Evolutionary conservation across 768 basidiomycete species (phyloP).

Genomic region (Boletales sp.): DNA sequence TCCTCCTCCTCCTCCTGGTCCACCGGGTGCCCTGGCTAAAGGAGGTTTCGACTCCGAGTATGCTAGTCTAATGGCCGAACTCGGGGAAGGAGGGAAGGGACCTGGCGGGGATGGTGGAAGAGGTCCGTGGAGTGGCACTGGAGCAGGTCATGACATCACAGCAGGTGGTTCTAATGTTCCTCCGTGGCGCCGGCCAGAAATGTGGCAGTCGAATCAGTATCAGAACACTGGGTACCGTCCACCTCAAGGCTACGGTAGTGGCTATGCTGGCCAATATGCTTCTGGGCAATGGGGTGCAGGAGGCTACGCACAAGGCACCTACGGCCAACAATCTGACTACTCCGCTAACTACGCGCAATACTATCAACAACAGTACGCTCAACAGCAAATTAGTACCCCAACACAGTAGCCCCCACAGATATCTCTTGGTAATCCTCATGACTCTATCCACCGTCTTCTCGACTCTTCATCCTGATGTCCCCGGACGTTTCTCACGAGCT

Average conservation of each 20-base stretch:
- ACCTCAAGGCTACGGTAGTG: conserved; percentile 56
- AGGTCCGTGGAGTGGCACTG: conserved; percentile 62
- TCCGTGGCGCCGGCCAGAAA: conserved; percentile 89
- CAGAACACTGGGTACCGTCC: conserved; percentile 64
- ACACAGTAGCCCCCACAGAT: conserved; percentile 24
- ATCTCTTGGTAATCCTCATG: conserved; percentile 27
- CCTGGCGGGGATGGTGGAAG: conserved; percentile 51
- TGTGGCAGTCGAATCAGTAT: conserved; percentile 66
- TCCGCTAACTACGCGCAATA: conserved; percentile 77
- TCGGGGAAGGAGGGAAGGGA: conserved; percentile 77
- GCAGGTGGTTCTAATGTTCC: conserved; percentile 74
- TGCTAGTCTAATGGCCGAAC: conserved; percentile 94
- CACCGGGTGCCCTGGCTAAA: conserved; percentile 42
- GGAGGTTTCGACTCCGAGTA: conserved; percentile 97
- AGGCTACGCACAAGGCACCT: conserved; percentile 29
- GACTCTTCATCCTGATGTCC: conserved; percentile 15
- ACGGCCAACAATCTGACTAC: conserved; percentile 59
- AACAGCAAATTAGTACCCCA: conserved; percentile 59
- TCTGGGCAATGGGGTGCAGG: conserved; percentile 36
- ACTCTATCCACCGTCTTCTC: conserved; percentile 12
- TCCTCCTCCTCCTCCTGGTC: conserved; percentile 42
- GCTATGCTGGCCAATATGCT: conserved; percentile 43
- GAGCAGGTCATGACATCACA: conserved; percentile 55
- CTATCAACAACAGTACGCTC: conserved; percentile 85
- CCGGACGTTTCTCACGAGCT: conserved; percentile 13